Evolutionary conservation across 305 asterid genomes (phyloP), one percentile per base, ranked within the genome.

Genomic region (Fraxinus greggii): DNA sequence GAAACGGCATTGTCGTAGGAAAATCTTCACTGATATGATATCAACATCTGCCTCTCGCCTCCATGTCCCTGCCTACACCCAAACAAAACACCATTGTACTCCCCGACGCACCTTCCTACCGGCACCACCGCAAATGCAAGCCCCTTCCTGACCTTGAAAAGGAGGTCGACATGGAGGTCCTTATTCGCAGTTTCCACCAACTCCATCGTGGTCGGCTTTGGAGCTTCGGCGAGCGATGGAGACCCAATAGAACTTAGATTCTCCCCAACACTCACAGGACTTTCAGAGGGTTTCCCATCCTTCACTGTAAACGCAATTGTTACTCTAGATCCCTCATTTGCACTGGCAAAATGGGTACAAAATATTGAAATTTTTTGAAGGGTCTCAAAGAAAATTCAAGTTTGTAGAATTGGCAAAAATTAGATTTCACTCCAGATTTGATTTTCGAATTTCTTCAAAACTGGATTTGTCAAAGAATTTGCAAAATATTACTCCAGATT

Each of bases 101-200:
- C 31, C 83, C 86, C 54, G 86, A 83, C 75, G 79, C 92, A 48
- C 84, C 89, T 72, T 40, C 90, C 45, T 86, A 88, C 80, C 75
- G 59, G 40, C 26, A 79, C 75, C 88, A 84, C 72, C 92, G 91
- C 79, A 84, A 88, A 82, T 90, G 93, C 75, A 78, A 87, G 79
- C 89, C 91, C 73, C 76, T 88, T 23, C 48, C 95, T 29, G 98
- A 95, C 81, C 90, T 92, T 28, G 91, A 91, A 1, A 92, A 95
- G 81, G 98, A 95, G 83, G 93, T 95, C 77, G 97, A 95, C 76
- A 86, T 91, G 29, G 98, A 95, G 79, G 97, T 98, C 78, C 88
- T 80, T 80, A 75, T 32, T 29, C 63, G 63, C 67, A 19, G 2
- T 10, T 79, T 8, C 89, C 77, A 35, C 84, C 73, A 72, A 3